Evolutionary conservation across 139 green algal species (phyloP).

Genomic region (Coelastrella sp.): DNA sequence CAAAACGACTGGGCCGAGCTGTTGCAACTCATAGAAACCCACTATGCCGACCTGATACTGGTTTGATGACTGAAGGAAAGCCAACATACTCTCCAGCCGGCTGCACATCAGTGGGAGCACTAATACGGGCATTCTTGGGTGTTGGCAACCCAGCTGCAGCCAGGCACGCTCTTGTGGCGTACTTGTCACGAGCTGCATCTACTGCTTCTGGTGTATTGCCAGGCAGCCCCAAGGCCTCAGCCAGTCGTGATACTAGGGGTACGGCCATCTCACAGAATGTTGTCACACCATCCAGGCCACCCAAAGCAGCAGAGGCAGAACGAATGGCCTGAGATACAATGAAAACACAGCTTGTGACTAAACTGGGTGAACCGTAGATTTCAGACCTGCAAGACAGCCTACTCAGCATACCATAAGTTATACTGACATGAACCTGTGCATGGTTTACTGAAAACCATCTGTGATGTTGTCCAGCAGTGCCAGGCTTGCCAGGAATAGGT

Average conservation of each 20-base stretch:
- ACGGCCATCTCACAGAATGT: constrained; percentile 93
- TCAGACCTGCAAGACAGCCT: too few relatives aligned
- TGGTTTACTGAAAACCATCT: too few relatives aligned
- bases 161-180: constrained; percentile 73
- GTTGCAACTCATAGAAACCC: not conserved
- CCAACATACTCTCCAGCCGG: constrained; percentile 75
- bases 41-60: constrained; percentile 49
- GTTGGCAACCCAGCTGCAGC: constrained; percentile 79
- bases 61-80: constrained; percentile 93
- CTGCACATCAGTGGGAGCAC: constrained; percentile 58
- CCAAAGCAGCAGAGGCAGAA: constrained; percentile 54
- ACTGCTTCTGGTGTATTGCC: constrained; percentile 74
- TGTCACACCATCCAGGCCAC: constrained; percentile 84
- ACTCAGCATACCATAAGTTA: too few relatives aligned
- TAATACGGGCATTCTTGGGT: constrained; percentile 74
- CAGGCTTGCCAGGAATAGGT: too few relatives aligned
- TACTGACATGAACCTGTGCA: too few relatives aligned
- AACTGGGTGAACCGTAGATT: not conserved
- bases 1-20: not conserved
- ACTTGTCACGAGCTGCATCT: constrained; percentile 89
- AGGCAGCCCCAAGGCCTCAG: constrained; percentile 85
- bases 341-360: not conserved
- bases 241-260: constrained; percentile 82
- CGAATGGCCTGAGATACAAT: constrained; percentile 38
- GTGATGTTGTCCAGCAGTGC: too few relatives aligned